Conservation (phyloP, 768 basidiomycete genomes). For the Lactifluus subvellereus region DNA sequence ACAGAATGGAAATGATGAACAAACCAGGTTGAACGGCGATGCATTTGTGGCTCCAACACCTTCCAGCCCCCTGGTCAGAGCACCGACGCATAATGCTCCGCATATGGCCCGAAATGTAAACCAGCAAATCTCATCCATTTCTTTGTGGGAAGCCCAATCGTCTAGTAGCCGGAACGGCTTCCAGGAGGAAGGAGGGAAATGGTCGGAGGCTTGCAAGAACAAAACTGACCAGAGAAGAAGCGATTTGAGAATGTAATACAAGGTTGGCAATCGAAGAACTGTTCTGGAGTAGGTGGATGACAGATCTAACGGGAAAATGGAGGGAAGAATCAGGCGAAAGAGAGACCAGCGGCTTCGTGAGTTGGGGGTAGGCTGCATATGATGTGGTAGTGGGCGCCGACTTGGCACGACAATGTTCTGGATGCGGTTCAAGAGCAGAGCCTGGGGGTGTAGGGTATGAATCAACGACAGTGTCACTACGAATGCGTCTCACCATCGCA, state of each 20-base stretch:
- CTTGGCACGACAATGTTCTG: constrained; percentile 74
- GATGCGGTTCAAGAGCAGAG: constrained; percentile 65
- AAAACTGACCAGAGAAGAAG: constrained; percentile 54
- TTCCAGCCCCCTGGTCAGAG: constrained; percentile 62
- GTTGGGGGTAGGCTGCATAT: constrained; percentile 23
- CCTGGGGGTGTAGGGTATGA: constrained; percentile 35
- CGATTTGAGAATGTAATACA: constrained; percentile 54
- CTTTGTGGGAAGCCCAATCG: constrained; percentile 42
- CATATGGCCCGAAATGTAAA: constrained; percentile 65
- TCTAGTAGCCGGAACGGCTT: constrained; percentile 35
- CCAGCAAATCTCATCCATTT: constrained; percentile 69
- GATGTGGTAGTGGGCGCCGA: constrained; percentile 34
- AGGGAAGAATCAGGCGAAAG: constrained; percentile 30
- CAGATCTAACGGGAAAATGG: constrained; percentile 60
- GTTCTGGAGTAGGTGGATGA: constrained; percentile 54
- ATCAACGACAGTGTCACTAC: neutral
- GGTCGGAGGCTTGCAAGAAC: constrained; percentile 49
- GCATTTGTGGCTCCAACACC: constrained; percentile 47
- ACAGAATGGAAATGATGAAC: neutral
- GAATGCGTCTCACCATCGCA: constrained; percentile 45
- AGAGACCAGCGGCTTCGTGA: constrained; percentile 24
- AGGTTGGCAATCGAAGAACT: constrained; percentile 54
- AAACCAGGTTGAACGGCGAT: constrained; percentile 67
- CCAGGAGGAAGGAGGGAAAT: constrained; percentile 34
- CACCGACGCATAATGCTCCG: constrained; percentile 55